Conservation (phyloP, 352 stramenopile species). For the Phytophthora ohioensis region DNA sequence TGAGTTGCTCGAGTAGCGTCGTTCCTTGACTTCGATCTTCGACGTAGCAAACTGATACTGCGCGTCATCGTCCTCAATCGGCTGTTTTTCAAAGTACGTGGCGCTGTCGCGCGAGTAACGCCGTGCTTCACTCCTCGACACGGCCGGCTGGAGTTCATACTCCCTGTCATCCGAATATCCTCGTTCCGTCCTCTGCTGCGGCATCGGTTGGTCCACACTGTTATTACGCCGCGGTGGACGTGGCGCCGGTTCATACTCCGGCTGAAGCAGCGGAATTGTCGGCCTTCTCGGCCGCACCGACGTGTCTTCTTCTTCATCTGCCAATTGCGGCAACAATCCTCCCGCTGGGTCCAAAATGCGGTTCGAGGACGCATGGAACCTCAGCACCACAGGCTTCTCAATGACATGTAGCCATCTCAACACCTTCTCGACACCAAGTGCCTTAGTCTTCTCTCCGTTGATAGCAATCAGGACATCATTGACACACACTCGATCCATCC, state of each 20-base stretch:
- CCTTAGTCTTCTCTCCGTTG: slow-evolving; percentile 83
- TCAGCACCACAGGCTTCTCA: slow-evolving; percentile 78
- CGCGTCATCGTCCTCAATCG: slow-evolving; percentile 24
- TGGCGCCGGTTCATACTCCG: slow-evolving; percentile 44
- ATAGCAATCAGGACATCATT: slow-evolving; percentile 87
- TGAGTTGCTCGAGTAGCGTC: slow-evolving; percentile 36
- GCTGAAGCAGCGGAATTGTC: slow-evolving; percentile 34
- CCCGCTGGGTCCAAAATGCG: slow-evolving; percentile 51
- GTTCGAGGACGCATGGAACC: slow-evolving; percentile 83
- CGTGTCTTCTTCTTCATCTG: slow-evolving; percentile 24
- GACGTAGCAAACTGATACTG: slow-evolving; percentile 23
- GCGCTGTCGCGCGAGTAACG: slow-evolving; percentile 33
- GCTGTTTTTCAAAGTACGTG: slow-evolving; percentile 36
- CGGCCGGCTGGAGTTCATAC: slow-evolving; percentile 27
- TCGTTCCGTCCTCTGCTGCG: slow-evolving; percentile 22
- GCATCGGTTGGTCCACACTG: slow-evolving; percentile 33
- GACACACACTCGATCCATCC: slow-evolving; percentile 79
- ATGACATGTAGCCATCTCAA: slow-evolving; percentile 79
- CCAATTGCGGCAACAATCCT: slow-evolving; percentile 31
- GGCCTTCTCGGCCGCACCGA: slow-evolving; percentile 22
- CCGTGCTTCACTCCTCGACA: slow-evolving; percentile 21
- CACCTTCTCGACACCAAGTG: slow-evolving; percentile 77
- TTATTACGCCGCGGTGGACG: slow-evolving; percentile 42
- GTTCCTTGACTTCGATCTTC: slow-evolving; percentile 28
- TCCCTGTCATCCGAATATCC: slow-evolving; percentile 31